Evolutionary conservation across 495 filamentous ascomycete genomes (phyloP).

Genomic region (Penicillium dipodomyicola): DNA sequence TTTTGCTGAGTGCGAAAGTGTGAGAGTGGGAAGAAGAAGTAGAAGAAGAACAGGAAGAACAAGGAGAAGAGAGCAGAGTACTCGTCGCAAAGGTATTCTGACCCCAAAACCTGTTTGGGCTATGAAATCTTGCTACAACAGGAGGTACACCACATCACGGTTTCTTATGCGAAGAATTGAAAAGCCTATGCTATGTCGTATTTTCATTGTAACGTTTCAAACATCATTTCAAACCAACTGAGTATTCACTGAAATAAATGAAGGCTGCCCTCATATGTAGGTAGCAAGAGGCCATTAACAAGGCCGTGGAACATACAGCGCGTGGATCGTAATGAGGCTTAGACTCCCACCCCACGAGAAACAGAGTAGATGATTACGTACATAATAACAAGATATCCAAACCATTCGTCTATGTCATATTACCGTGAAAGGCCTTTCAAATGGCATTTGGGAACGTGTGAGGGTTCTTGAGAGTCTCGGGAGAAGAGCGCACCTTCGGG

Average conservation of each 20-base stretch:
- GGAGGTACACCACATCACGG: too few relatives aligned
- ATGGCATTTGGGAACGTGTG: slow-evolving; percentile 24
- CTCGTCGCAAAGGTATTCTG: too few relatives aligned
- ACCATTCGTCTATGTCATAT: not conserved
- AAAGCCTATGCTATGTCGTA: not conserved
- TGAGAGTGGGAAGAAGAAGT: too few relatives aligned
- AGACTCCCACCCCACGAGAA: not conserved
- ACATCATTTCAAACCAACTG: not conserved
- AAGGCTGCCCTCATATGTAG: not conserved
- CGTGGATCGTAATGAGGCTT: not conserved
- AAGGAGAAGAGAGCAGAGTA: too few relatives aligned
- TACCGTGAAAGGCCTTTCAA: not conserved
- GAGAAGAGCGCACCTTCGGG: slow-evolving; percentile 18
- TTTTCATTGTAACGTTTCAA: not conserved
- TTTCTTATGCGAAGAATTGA: not conserved
- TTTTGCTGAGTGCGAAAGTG: too few relatives aligned
- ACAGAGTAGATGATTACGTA: not conserved
- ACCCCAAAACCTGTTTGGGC: too few relatives aligned
- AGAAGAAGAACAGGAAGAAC: too few relatives aligned
- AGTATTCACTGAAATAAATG: not conserved
- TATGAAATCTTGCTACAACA: too few relatives aligned
- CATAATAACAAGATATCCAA: not conserved
- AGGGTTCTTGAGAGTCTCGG: slow-evolving; percentile 22
- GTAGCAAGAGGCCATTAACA: not conserved
- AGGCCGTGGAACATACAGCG: not conserved